Evolutionary conservation across 768 basidiomycete species (phyloP).

Genomic region (Flagelloscypha sp.): DNA sequence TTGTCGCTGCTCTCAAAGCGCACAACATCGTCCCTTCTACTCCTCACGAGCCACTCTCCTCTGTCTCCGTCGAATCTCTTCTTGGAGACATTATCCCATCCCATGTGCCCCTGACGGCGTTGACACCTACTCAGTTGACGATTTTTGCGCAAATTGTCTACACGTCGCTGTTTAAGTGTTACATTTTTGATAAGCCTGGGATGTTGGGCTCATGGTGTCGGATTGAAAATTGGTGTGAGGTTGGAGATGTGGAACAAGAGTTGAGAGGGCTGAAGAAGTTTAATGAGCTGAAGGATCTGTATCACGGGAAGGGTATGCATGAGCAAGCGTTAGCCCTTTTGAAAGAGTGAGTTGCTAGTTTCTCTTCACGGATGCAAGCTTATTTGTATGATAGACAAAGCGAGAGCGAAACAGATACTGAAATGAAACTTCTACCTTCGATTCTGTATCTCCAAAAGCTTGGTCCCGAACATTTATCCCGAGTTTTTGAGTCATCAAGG

Average conservation of each 20-base stretch:
- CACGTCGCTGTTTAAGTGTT: conserved; percentile 91
- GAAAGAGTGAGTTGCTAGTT: conserved; percentile 53
- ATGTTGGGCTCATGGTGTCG: conserved; percentile 84
- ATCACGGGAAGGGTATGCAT: conserved; percentile 95
- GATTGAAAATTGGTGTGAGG: conserved; percentile 95
- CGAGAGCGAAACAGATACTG: conserved; percentile 64
- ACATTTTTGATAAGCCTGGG: conserved; percentile 71
- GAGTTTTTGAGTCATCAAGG: conserved; percentile 71
- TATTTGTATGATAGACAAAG: conserved; percentile 49
- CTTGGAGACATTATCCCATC: conserved; percentile 77
- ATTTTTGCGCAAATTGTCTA: conserved; percentile 91
- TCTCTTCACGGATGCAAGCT: neutral
- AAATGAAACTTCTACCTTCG: conserved; percentile 76
- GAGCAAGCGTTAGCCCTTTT: conserved; percentile 76
- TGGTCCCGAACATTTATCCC: conserved; percentile 70
- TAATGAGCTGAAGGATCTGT: conserved; percentile 82
- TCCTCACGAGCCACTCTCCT: conserved; percentile 63
- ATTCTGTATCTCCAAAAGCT: conserved; percentile 88
- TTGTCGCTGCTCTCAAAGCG: conserved; percentile 64
- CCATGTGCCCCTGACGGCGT: conserved; percentile 56
- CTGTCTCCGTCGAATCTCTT: conserved; percentile 65
- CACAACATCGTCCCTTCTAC: conserved; percentile 59
- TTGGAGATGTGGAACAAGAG: conserved; percentile 86
- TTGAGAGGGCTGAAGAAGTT: conserved; percentile 82
- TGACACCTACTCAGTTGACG: conserved; percentile 79